phyloP scores from a whole-genome alignment of 139 green algal genomes.

The Zygnema circumcarinatum region DNA sequence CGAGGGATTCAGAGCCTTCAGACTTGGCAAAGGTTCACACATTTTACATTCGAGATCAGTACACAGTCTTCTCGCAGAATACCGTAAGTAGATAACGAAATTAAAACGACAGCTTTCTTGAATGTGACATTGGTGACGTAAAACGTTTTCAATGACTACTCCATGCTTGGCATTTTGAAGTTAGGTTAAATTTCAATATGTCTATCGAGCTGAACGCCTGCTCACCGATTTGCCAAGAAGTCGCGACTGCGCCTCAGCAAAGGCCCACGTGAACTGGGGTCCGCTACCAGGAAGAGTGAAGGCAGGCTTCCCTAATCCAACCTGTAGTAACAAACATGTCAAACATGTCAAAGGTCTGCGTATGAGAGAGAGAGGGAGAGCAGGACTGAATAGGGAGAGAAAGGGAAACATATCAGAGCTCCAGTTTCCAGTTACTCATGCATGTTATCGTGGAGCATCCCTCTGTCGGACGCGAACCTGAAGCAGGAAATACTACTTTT shows the following conservation, averaged over 20 bases:
- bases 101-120: too few relatives aligned
- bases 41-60: neutral
- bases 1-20: neutral
- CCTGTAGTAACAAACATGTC: conserved; percentile 38
- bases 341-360: neutral
- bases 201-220: too few relatives aligned
- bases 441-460: neutral
- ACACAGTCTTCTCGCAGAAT: conserved; percentile 15
- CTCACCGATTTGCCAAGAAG: conserved; percentile 59
- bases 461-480: too few relatives aligned
- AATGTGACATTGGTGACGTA: too few relatives aligned
- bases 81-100: too few relatives aligned
- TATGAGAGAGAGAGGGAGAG: neutral
- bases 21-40: neutral
- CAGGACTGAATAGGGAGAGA: neutral
- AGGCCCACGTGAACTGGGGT: conserved; percentile 54
- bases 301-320: conserved; percentile 60
- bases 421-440: neutral
- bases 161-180: too few relatives aligned
- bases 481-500: too few relatives aligned
- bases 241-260: conserved; percentile 59
- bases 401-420: neutral
- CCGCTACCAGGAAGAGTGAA: conserved; percentile 56
- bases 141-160: too few relatives aligned
- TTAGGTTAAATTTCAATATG: too few relatives aligned